Base-by-base conservation (phyloP, 495 filamentous ascomycete genomes). In the Neurospora tetrasperma region DNA sequence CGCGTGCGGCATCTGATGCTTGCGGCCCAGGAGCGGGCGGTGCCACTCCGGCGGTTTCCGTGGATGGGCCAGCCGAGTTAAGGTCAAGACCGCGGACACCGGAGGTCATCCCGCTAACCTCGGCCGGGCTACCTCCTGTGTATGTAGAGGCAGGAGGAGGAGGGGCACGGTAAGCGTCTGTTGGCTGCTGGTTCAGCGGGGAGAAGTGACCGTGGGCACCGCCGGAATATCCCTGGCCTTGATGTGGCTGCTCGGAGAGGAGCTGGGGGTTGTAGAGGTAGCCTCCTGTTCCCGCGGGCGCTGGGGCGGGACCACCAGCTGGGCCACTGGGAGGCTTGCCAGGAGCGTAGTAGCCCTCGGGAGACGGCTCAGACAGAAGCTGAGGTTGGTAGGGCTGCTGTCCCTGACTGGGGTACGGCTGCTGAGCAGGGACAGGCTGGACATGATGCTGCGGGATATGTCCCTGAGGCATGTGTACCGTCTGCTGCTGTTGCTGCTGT, bases 1-100 rank as follows among this genome's bases (percentile, higher is more conserved):
- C 77, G 1, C 73, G 38, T 0, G 74, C 73, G 0, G 71, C 72
- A 8, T 76, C 23, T 2, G 41, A 70, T 1, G 75, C 54, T 6
- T 62, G 70, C 2, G 71, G 20, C 0, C 68, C 54, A 0, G 74
- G 71, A 18, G 70, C 35, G 12, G 74, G 71, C n/a, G 73, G 54
- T 14, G 31, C 54, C 5, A 8, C 23, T 1, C 54, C 62, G 38
- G 72, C 40, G 11, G 39, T 59, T 23, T 48, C 66, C 6, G 10
- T 54, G 2, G 70, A 42, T 20, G 70, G 42, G 6, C 71, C 27
- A 0, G 77, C 71, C 5, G 76, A 73, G 20, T 70, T 44, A 27
- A 73, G 3, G 38, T 72, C 71, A 14, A 72, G 71, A 69, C 54
- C 54, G 38, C 54, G 41, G 5, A 72, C 54, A 12, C 71, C 71